These are phyloP conservation scores for Fusarium nelsonii DNA, from an alignment of 2,329 filamentous ascomycete genomes.

Conservation along the genomic window DNA sequence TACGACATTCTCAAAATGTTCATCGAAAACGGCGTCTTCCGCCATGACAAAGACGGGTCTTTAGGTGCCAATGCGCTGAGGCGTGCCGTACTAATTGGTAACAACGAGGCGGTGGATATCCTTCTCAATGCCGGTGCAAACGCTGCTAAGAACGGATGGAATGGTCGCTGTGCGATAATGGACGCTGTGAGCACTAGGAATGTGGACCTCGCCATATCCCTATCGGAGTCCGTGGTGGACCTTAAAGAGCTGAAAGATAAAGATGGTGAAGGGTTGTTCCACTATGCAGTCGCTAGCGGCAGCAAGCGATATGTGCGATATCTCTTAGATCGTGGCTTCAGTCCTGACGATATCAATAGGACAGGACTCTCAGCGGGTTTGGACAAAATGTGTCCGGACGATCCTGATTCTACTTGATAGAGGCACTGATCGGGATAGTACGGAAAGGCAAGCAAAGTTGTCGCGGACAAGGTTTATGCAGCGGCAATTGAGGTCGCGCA, in stretches of 20 bases:
- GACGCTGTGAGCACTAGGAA: neutral
- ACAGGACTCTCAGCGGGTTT: neutral
- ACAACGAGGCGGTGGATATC: neutral
- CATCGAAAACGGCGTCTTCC: neutral
- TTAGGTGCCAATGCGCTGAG: neutral
- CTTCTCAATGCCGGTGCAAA: slow-evolving; percentile 10
- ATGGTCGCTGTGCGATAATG: slow-evolving; percentile 8
- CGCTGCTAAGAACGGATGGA: neutral
- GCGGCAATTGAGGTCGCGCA: too few relatives aligned
- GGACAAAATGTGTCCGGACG: neutral
- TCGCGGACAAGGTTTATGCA: too few relatives aligned
- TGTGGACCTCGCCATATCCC: neutral
- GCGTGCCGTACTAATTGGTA: neutral
- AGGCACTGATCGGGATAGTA: too few relatives aligned
- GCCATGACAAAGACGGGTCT: neutral
- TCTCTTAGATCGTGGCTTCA: neutral
- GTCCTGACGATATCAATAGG: neutral
- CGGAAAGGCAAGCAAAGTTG: too few relatives aligned
- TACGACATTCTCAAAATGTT: slow-evolving; percentile 6
- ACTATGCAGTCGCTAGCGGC: slow-evolving; percentile 5
- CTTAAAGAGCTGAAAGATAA: neutral
- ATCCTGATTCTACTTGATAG: rapidly evolving
- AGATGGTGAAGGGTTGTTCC: neutral
- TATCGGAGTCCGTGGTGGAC: neutral
- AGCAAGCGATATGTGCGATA: neutral